A percentile compares a stretch with the other conserved stretches of the same genome.
Conservation (phyloP, 164 flowering plant genomes). For the Amborella trichopoda region DNA sequence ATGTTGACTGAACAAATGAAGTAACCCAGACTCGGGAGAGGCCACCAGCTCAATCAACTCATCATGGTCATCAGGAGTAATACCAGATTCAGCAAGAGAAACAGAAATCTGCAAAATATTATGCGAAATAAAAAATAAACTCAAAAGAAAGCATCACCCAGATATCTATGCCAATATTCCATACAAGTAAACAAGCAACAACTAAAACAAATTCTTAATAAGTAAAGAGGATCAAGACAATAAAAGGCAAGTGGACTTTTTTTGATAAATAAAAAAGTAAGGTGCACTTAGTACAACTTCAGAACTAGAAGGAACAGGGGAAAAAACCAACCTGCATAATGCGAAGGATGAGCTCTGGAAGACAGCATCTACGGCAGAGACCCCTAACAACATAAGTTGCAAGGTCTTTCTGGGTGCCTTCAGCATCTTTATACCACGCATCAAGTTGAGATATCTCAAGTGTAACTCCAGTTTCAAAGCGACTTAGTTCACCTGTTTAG, state of each 20-base stretch:
- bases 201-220: not conserved
- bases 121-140: too few relatives aligned
- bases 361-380: conserved; percentile 87
- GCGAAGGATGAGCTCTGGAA: conserved; percentile 84
- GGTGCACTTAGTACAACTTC: not conserved
- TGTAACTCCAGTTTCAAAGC: conserved; percentile 87
- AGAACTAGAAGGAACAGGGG: not conserved
- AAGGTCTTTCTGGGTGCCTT: conserved; percentile 53
- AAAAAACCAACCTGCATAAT: conserved; percentile 67
- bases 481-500: conserved; percentile 65
- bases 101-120: conserved; percentile 61
- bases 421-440: conserved; percentile 76
- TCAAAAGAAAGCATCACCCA: too few relatives aligned
- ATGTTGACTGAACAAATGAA: conserved; percentile 73
- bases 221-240: not conserved
- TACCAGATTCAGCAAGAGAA: conserved; percentile 56
- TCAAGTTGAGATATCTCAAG: conserved; percentile 86
- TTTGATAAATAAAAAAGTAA: not conserved
- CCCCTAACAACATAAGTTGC: conserved; percentile 78
- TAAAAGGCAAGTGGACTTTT: too few relatives aligned
- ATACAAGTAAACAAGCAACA: not conserved
- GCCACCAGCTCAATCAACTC: conserved; percentile 73
- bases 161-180: too few relatives aligned
- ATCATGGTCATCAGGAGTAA: conserved; percentile 47
- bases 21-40: conserved; percentile 46